Evolutionary conservation across 257 asterid genomes (phyloP).

Genomic region (Fraxinus quadrangulata): DNA sequence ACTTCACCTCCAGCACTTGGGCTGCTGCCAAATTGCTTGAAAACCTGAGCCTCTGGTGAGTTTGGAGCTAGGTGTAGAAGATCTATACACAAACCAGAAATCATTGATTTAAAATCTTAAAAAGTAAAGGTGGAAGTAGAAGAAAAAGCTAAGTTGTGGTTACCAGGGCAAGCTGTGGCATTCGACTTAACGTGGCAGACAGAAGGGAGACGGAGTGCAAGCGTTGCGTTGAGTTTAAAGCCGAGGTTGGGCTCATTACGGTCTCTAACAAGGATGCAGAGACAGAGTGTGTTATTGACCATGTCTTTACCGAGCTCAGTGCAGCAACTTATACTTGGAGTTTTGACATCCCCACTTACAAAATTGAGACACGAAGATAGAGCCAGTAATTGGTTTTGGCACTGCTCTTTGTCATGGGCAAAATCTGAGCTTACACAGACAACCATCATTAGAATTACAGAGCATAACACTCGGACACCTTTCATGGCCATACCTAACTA

Average conservation of each 20-base stretch:
- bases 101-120: background rate
- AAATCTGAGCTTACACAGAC: conserved; percentile 34
- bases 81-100: conserved; percentile 25
- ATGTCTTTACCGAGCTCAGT: conserved; percentile 30
- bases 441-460: conserved; percentile 23
- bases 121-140: background rate
- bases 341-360: conserved; percentile 36
- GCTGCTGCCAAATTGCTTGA: conserved; percentile 31
- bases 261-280: conserved; percentile 45
- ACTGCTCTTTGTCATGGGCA: conserved; percentile 37
- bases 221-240: conserved; percentile 49
- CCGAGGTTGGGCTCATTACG: conserved; percentile 46
- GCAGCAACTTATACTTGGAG: conserved; percentile 45
- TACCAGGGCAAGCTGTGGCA: conserved; percentile 38
- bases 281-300: conserved; percentile 34
- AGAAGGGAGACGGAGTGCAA: conserved; percentile 40
- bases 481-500: conserved; percentile 19
- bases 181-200: conserved; percentile 30
- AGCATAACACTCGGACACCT: background rate
- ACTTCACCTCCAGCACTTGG: conserved; percentile 27
- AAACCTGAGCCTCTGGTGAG: conserved; percentile 56
- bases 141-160: background rate
- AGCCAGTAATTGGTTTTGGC: conserved; percentile 35
- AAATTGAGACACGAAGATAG: conserved; percentile 41
- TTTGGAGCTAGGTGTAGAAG: conserved; percentile 44